Conservation (phyloP, 441 rosid species). For the Brassica hybrid region DNA sequence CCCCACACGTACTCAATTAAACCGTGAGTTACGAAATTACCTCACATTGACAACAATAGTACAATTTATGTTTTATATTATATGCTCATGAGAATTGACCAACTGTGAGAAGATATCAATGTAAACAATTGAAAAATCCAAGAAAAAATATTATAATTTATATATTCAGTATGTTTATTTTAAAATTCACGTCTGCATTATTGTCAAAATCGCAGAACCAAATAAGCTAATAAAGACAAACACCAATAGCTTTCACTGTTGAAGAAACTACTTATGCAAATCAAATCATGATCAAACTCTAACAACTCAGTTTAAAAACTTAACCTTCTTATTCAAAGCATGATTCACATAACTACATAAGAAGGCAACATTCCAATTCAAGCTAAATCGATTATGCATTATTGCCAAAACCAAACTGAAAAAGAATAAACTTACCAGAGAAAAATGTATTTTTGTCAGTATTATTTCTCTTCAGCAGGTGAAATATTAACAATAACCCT, state of each 20-base stretch:
- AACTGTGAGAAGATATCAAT: background rate
- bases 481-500: conserved; percentile 86
- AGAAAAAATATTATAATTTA: no score
- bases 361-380: background rate
- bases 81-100: background rate
- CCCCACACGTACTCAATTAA: no score
- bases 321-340: background rate
- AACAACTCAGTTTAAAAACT: background rate
- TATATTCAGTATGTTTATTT: no score
- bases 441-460: conserved; percentile 87
- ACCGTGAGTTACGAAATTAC: background rate
- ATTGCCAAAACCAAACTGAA: background rate
- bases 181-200: no score
- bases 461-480: conserved; percentile 81
- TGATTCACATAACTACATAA: background rate
- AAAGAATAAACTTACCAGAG: conserved; percentile 60
- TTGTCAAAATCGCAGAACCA: no score
- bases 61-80: no score
- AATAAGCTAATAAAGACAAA: background rate
- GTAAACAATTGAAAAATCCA: background rate
- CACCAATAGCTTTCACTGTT: no score
- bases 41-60: background rate
- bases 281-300: background rate
- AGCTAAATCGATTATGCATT: background rate
- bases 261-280: background rate